Conservation (phyloP, 345 rosid species). For the Lumnitzera racemosa region DNA sequence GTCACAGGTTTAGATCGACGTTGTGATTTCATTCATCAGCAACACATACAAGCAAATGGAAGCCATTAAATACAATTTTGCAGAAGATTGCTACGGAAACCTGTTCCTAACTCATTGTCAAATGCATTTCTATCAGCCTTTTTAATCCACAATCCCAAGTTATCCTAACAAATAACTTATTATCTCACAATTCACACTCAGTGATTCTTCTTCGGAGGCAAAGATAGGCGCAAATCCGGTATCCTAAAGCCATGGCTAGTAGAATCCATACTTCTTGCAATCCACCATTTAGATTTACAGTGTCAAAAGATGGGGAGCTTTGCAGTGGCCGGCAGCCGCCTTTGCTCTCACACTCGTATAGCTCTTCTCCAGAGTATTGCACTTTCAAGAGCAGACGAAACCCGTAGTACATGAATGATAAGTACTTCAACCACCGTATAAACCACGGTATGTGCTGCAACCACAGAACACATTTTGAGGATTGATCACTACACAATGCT, state of each 20-base stretch:
- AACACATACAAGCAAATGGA: too few species aligned
- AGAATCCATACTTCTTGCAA: conserved; percentile 86
- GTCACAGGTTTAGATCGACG: too few species aligned
- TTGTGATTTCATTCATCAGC: too few species aligned
- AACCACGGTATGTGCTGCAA: conserved; percentile 82
- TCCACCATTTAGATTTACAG: conserved; percentile 68
- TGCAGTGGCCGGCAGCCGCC: conserved; percentile 68
- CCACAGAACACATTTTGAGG: neutral
- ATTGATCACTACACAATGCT: neutral
- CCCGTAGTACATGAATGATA: conserved; percentile 80
- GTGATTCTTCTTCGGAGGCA: conserved; percentile 65
- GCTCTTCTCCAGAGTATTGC: conserved; percentile 67
- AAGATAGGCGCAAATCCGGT: conserved; percentile 57
- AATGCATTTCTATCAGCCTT: too few species aligned
- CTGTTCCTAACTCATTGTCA: too few species aligned
- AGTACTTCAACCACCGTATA: conserved; percentile 73
- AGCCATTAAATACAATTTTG: too few species aligned
- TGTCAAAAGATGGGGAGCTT: conserved; percentile 74
- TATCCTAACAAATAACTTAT: neutral
- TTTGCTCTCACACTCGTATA: conserved; percentile 65
- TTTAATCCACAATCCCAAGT: too few species aligned
- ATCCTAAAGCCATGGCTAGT: conserved; percentile 70
- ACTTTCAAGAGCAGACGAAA: conserved; percentile 80
- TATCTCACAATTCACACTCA: conserved; percentile 42
- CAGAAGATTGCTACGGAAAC: too few species aligned